Conservation (phyloP, 2,329 filamentous ascomycete genomes). For the Curvularia spicifera region DNA sequence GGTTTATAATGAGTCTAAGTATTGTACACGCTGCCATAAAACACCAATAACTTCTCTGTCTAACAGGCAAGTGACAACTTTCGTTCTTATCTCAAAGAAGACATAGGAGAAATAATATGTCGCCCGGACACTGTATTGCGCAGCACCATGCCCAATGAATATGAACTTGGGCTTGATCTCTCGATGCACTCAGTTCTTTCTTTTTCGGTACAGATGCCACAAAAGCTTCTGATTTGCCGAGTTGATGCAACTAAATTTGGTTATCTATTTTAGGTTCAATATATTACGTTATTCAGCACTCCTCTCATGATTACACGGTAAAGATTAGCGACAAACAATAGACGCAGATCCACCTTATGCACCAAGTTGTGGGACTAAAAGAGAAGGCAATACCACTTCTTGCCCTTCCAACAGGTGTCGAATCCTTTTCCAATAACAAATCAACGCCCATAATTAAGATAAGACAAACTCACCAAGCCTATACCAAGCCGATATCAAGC, state of each 20-base stretch:
- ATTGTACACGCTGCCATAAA: neutral
- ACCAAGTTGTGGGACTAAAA: neutral
- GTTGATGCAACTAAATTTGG: neutral
- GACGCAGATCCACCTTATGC: neutral
- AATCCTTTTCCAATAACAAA: neutral
- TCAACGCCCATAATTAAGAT: neutral
- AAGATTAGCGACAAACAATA: neutral
- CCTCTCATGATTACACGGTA: neutral
- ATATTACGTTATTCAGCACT: neutral
- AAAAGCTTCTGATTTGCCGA: neutral
- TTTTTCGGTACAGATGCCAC: neutral
- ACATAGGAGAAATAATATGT: neutral
- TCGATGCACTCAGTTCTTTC: neutral
- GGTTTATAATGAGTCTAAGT: neutral
- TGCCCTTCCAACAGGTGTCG: neutral
- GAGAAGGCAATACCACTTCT: neutral
- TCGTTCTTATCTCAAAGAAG: neutral
- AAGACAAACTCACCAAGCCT: no score
- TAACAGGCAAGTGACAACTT: neutral
- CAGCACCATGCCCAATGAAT: no score
- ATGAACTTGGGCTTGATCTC: neutral
- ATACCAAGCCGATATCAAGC: no score
- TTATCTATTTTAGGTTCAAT: neutral
- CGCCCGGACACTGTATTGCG: neutral
- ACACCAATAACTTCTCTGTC: neutral